Base-by-base conservation (phyloP, 345 rosid species). In the Dimocarpus longan region DNA sequence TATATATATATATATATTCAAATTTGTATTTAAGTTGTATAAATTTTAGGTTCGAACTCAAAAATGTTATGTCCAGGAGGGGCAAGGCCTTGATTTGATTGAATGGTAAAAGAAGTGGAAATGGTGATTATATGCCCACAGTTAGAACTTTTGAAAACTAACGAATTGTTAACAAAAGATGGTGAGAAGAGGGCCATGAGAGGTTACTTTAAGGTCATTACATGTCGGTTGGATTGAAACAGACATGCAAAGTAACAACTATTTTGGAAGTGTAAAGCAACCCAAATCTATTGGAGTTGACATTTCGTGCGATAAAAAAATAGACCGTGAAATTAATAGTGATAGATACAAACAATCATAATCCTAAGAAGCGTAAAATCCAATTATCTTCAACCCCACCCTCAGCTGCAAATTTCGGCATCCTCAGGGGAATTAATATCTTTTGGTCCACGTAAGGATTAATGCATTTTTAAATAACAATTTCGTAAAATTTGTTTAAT, bases 191-290 rank as follows among this genome's bases (percentile, higher is more conserved):
- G 22, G 28, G 60, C 9, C 5, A 26, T 16, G 48, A 32, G 28
- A 66, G 65, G 79, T 50, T 76, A 26, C 71, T 76, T 50, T 32
- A 48, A n/a, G 70, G 65, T 2, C n/a, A 74, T 50, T 57, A 52
- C 37, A n/a, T 66, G 79, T 76, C 79, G 72, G 79, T 76, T 66
- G 72, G 72, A 76, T n/a, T 4, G 78, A 48, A 66, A 52, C 72
- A 76, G 39, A 54, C 78, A 37, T 48, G 16, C 15, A 65, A 65
- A 32, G 12, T 10, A 43, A 3, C 10, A 66, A 76, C 70, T 28
- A 66, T 50, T 66, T 54, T n/a, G 79, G 50, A 76, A 76, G 68
- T 52, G 16, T 37, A 76, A 76, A 37, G 64, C 71, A 32, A 66
- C 54, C 48, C 71, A 65, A 50, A 66, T 66, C 32, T 44, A 50